phyloP scores from a whole-genome alignment of 1,139 yeast genomes.

The Yamadazyma epiphylla region DNA sequence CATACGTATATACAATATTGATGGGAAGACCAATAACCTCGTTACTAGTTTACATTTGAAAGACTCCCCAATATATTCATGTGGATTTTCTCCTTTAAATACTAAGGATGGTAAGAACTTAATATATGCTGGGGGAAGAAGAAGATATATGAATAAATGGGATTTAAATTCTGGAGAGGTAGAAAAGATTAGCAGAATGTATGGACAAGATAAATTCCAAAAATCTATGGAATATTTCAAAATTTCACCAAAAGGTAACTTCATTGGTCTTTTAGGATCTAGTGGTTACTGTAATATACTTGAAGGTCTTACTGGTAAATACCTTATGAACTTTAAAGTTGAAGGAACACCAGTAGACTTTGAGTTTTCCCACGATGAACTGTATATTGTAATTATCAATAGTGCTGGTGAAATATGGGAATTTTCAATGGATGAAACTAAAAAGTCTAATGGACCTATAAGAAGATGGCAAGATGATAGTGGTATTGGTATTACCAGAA shows the following conservation, averaged over 20 bases:
- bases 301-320: constrained; percentile 75
- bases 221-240: constrained; percentile 84
- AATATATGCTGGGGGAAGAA: constrained; percentile 85
- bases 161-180: constrained; percentile 71
- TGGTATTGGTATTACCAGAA: constrained; percentile 76
- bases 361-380: constrained; percentile 60
- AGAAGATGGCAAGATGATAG: constrained; percentile 85
- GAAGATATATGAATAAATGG: constrained; percentile 91
- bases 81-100: constrained; percentile 51
- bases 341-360: constrained; percentile 84
- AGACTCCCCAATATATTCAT: constrained; percentile 76
- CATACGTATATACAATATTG: constrained; percentile 80
- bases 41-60: constrained; percentile 80
- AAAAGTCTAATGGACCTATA: constrained; percentile 32
- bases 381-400: constrained; percentile 59
- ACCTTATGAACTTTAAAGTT: constrained; percentile 80
- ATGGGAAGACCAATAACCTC: constrained; percentile 79
- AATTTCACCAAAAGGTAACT: constrained; percentile 66
- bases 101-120: constrained; percentile 43
- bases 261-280: constrained; percentile 73
- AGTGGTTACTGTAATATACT: constrained; percentile 89
- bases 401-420: constrained; percentile 92
- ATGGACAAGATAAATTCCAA: constrained; percentile 86
- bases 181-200: constrained; percentile 82
- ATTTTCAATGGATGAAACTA: constrained; percentile 51